A percentile compares a stretch with the other conserved stretches of the same genome.
These are phyloP conservation scores for Pseudognaphalium luteoalbum DNA, from an alignment of 129 eudicot genomes.

Conservation along the genomic window DNA sequence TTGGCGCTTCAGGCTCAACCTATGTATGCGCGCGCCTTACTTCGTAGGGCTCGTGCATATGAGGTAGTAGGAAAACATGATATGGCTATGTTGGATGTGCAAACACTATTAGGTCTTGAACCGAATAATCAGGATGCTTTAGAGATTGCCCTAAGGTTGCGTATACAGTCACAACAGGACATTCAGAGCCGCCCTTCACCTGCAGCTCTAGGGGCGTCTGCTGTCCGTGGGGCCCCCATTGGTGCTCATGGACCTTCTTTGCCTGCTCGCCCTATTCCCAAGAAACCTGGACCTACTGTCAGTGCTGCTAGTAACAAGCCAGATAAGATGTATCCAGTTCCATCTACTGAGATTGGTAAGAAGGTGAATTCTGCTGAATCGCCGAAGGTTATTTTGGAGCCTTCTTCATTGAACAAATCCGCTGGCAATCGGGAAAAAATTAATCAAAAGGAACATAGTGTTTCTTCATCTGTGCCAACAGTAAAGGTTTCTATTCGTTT, in stretches of 20 bases:
- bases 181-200: slow-evolving; percentile 9
- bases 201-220: slow-evolving; percentile 32
- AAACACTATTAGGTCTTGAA: not conserved
- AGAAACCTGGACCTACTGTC: not conserved
- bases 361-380: not conserved
- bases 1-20: not conserved
- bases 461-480: not conserved
- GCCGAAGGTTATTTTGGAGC: not conserved
- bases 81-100: slow-evolving; percentile 6
- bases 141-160: slow-evolving; percentile 4
- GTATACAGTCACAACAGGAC: not conserved
- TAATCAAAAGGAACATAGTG: not conserved
- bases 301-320: not conserved
- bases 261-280: slow-evolving; percentile 1
- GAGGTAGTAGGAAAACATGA: slow-evolving; percentile 8
- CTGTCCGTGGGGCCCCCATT: slow-evolving; percentile 4
- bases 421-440: not conserved
- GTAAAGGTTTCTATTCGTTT: not conserved
- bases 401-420: not conserved
- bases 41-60: slow-evolving; percentile 16
- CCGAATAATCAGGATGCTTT: not conserved
- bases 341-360: slow-evolving; percentile 1
- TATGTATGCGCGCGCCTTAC: not conserved
- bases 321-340: not conserved
- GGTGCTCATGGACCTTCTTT: not conserved